Conservation (phyloP, 2,329 filamentous ascomycete species). For the Rosellinia necatrix region DNA sequence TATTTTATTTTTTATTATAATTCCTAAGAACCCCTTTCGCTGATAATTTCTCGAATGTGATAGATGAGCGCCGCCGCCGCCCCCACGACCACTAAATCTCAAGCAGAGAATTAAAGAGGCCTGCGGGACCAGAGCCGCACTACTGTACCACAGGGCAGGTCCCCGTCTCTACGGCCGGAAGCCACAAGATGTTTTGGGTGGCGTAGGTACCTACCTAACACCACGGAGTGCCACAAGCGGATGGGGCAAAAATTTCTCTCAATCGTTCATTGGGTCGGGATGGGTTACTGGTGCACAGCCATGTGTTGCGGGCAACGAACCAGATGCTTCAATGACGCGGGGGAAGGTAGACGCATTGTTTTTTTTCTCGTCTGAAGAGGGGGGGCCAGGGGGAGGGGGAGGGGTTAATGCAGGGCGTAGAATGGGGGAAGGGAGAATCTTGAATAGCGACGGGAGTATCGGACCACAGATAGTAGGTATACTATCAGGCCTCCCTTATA, state of each 20-base stretch:
- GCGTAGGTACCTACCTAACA: not conserved
- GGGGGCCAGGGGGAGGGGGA: not conserved
- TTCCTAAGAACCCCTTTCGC: conserved; percentile 38
- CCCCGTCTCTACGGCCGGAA: too few relatives aligned
- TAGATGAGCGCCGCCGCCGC: conserved; percentile 49
- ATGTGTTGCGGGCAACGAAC: conserved; percentile 1
- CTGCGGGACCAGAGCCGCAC: not conserved
- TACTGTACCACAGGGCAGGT: too few relatives aligned
- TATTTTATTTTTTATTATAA: too few relatives aligned
- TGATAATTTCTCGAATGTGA: conserved; percentile 47
- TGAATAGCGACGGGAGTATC: conserved; percentile 4
- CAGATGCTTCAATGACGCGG: not conserved
- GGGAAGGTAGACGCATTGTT: not conserved
- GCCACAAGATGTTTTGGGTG: conserved; percentile 3
- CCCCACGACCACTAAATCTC: conserved; percentile 34
- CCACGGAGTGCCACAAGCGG: not conserved
- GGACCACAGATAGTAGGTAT: not conserved
- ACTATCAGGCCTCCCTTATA: not conserved
- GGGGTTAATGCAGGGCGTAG: not conserved
- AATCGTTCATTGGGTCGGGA: conserved; percentile 5
- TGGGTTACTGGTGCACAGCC: not conserved
- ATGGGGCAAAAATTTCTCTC: not conserved
- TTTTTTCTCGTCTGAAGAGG: not conserved
- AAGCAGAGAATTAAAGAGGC: conserved; percentile 1
- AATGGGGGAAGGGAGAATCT: not conserved